A percentile compares a stretch with the other conserved stretches of the same genome.
phyloP scores from a whole-genome alignment of 768 basidiomycete species.

The Mycena haematopus region DNA sequence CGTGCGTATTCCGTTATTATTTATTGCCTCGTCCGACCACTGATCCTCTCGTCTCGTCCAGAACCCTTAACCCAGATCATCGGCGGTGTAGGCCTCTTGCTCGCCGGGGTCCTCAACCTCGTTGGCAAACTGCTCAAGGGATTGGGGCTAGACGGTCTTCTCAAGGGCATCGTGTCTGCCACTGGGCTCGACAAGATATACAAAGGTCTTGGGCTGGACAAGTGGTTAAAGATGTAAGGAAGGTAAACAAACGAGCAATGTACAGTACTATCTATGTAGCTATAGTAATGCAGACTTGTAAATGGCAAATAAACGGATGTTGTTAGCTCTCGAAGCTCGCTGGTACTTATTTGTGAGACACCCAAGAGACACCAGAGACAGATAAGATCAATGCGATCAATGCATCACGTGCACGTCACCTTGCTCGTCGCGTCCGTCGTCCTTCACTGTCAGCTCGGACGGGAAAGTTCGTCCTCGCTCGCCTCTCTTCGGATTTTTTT shows the following conservation, averaged over 20 bases:
- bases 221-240: neutral
- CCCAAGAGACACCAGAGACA: too few species aligned
- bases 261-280: neutral
- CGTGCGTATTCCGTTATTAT: conserved; percentile 27
- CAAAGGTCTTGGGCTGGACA: neutral
- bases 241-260: neutral
- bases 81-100: conserved; percentile 44
- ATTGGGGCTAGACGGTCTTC: conserved; percentile 40
- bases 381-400: too few species aligned
- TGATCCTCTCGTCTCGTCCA: neutral
- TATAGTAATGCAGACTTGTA: too few species aligned
- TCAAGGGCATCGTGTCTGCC: conserved; percentile 41
- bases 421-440: too few species aligned
- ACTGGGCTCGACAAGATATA: conserved; percentile 42
- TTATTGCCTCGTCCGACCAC: neutral
- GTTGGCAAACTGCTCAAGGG: conserved; percentile 41
- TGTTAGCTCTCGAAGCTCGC: too few species aligned
- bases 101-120: conserved; percentile 44
- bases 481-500: too few species aligned
- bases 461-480: too few species aligned
- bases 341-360: too few species aligned
- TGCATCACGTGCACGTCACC: too few species aligned
- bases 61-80: conserved; percentile 47
- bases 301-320: too few species aligned
- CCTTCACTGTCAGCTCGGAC: too few species aligned